phyloP scores from a whole-genome alignment of 2,329 filamentous ascomycete genomes.

The Mariannaea sp. region DNA sequence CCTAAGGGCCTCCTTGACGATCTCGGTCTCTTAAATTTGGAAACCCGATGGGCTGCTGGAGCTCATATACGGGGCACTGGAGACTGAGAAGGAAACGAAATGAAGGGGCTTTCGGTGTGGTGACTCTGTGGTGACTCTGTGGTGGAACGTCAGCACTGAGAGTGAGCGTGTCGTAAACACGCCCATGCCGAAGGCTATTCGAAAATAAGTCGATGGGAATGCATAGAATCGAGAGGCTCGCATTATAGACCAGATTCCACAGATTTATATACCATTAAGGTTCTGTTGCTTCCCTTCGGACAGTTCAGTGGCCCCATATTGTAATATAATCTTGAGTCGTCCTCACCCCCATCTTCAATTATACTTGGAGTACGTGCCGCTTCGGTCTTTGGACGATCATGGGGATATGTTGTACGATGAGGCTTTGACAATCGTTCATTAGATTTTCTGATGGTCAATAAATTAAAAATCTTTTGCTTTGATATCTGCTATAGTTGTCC shows the following conservation, averaged over 20 bases:
- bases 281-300: background rate
- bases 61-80: slow-evolving; percentile 19
- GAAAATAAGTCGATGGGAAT: slow-evolving; percentile 3
- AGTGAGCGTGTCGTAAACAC: slow-evolving; percentile 30
- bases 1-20: background rate
- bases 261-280: slow-evolving; percentile 20
- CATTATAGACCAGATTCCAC: slow-evolving; percentile 31
- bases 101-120: slow-evolving; percentile 24
- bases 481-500: no score
- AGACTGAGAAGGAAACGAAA: background rate
- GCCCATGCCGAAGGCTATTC: slow-evolving; percentile 15
- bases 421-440: slow-evolving; percentile 19
- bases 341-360: slow-evolving; percentile 6
- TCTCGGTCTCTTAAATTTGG: slow-evolving; percentile 12
- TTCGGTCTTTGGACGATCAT: slow-evolving; percentile 6
- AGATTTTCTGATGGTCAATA: no score
- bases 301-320: slow-evolving; percentile 21
- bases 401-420: slow-evolving; percentile 18
- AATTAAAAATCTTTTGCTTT: no score
- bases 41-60: slow-evolving; percentile 1
- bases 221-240: slow-evolving; percentile 28
- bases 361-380: slow-evolving; percentile 15
- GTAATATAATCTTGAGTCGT: slow-evolving; percentile 6
- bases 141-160: slow-evolving; percentile 35
- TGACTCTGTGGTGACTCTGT: slow-evolving; percentile 23